Evolutionary conservation across 2,329 filamentous ascomycete genomes (phyloP), one percentile per base, ranked within the genome.

Genomic region (Nannizziopsis arthrosporioides): DNA sequence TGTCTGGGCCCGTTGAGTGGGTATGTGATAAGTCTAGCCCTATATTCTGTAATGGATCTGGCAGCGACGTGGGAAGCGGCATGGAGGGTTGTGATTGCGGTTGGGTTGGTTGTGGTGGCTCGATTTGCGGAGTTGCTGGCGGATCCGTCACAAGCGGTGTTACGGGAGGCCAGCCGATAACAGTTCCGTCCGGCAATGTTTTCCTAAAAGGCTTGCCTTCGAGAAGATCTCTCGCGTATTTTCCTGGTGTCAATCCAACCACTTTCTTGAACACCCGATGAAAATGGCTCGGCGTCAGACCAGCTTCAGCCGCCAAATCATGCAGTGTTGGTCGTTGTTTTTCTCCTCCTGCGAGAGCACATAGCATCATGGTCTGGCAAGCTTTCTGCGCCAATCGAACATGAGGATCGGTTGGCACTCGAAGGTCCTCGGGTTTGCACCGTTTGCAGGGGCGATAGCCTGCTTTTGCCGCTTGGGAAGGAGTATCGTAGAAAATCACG

Each of bases 371-470:
- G 7, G 56, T 58, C 54, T 58, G 55, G 51, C 63, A 64, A 32
- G 63, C 61, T 47, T 53, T 54, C 18, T 59, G 56, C 8, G 67
- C 56, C 39, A 64, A 50, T 34, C 53, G 52, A 6, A 57, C 51
- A 46, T 66, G 63, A 2, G 63, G 62, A 43, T 66, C 61, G 30
- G 53, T 52, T 44, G 57, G 51, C 44, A 55, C 49, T 32, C 57
- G 52, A 44, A 55, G 55, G 31, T 52, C 51, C 51, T 73, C 64
- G 18, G 75, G 73, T 48, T 69, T 69, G 59, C 76, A 79, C 48
- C 75, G 68, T 60, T 76, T 77, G 62, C 76, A 79, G 0, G 75
- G 61, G 34, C 74, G 66, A 55, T 73, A 78, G 1, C 75, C 75
- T 12, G 67, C 69, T 9, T 61, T 58, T 54, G 70, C 68, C 8